Percentiles rank a stretch among this genome's conserved stretches.
phyloP scores from a whole-genome alignment of 306 rosid species.

The Dalbergia cultrata region DNA sequence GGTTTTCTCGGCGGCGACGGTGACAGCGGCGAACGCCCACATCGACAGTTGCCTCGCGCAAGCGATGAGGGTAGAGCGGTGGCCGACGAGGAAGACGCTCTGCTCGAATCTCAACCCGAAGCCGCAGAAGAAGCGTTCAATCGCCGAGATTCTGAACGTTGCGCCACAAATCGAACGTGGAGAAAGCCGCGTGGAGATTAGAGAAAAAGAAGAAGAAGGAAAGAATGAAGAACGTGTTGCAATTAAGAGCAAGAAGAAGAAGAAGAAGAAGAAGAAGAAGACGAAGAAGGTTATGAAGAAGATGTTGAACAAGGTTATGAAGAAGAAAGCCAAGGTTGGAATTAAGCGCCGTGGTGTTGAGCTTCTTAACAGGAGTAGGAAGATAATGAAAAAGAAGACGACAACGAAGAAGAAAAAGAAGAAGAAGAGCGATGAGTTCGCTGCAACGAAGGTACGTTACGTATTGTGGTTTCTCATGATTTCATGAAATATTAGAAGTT shows the following conservation, averaged over 20 bases:
- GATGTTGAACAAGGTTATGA: conserved; percentile 27
- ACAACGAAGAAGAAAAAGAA: conserved; percentile 48
- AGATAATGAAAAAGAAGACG: conserved; percentile 32
- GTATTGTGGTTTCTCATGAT: conserved; percentile 21
- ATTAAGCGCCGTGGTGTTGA: background rate
- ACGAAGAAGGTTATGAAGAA: conserved; percentile 33
- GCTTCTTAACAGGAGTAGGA: conserved; percentile 34
- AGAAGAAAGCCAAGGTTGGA: conserved; percentile 48
- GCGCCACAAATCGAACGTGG: conserved; percentile 68
- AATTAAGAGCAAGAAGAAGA: conserved; percentile 43
- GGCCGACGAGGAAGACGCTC: conserved; percentile 45
- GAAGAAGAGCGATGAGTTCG: conserved; percentile 41
- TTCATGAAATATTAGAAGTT: conserved; percentile 54
- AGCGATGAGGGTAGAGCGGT: conserved; percentile 47
- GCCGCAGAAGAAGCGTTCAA: conserved; percentile 74
- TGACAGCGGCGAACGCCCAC: conserved; percentile 60
- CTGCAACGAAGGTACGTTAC: conserved; percentile 62
- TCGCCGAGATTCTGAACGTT: conserved; percentile 74
- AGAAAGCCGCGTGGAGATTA: background rate
- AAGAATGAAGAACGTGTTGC: conserved; percentile 14
- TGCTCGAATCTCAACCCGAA: conserved; percentile 57
- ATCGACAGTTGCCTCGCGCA: conserved; percentile 61
- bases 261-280: conserved; percentile 30
- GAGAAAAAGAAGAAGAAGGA: background rate
- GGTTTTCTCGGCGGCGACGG: conserved; percentile 54